Base-by-base conservation (phyloP, 768 basidiomycete species). In the Agaricus blazei region DNA sequence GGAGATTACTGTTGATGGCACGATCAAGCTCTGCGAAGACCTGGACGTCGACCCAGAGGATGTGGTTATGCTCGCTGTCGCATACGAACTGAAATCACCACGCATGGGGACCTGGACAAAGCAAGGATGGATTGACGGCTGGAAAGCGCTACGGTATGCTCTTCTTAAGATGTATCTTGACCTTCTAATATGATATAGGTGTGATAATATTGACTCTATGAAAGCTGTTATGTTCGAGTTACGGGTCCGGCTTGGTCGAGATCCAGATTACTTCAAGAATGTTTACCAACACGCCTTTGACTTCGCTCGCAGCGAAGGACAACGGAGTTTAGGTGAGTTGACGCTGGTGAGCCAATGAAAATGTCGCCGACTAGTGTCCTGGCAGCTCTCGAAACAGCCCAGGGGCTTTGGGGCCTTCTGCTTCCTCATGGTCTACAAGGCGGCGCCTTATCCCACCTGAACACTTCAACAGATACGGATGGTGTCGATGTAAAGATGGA, bases 221-320 rank as follows among this genome's bases (percentile, higher is more conserved):
- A 77, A 78, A 64, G 63, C 65, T 3, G 66, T 78, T 12, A 70
- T 93, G n/a, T 60, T 70, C 3, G 73, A 71, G 48, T 69, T 94
- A 52, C 76, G 83, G 50, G 65, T 73, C 34, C 81, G 79, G 63
- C 81, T 94, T 31, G 78, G 72, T n/a, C 72, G 75, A 1, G 85
- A 93, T 61, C 72, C 81, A 0, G 71, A 66, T 0, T 90, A 90
- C 70, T 95, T 93, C 70, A 76, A 75, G 55, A 78, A 80, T 51
- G 89, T 96, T 4, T 96, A 94, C 70, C 78, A 76, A 54, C 82
- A 82, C 64, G 87, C 90, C 0, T 96, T 95, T 62, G 82, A 85
- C 50, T 92, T 94, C 70, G 87, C 86, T 28, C 81, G 84, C 43
- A 64, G 74, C 40, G 82, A 86, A 51, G 90, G 90, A 1, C 90